These are phyloP conservation scores for Chloromonas sp. DNA, from an alignment of 163 green algal genomes.

Conservation along the genomic window DNA sequence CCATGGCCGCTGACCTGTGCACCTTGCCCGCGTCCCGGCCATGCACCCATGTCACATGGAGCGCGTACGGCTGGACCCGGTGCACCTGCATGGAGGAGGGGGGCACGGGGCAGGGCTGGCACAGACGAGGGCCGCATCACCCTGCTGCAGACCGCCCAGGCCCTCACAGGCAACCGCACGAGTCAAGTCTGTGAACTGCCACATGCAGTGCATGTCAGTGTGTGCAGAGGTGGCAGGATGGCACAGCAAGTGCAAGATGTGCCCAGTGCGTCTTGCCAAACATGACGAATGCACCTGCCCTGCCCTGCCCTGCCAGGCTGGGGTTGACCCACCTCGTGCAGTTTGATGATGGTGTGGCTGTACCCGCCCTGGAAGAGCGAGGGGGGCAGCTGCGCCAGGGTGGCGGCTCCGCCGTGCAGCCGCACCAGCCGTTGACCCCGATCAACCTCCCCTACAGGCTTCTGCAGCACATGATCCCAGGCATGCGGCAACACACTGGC, in stretches of 20 bases:
- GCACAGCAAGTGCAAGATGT: background rate
- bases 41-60: conserved; percentile 32
- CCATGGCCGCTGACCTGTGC: background rate
- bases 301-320: too few species aligned
- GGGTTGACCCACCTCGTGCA: conserved; percentile 23
- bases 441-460: too few species aligned
- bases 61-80: conserved; percentile 22
- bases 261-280: background rate
- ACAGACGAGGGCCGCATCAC: too few species aligned
- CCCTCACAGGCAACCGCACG: background rate
- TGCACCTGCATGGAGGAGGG: conserved; percentile 22
- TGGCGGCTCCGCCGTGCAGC: conserved; percentile 13
- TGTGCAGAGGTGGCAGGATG: background rate
- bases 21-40: background rate
- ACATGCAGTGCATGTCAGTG: background rate
- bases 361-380: conserved; percentile 34
- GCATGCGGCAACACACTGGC: too few species aligned
- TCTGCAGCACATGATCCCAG: too few species aligned
- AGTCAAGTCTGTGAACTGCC: background rate
- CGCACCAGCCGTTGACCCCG: too few species aligned
- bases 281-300: background rate
- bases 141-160: too few species aligned
- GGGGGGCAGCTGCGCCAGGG: conserved; percentile 27
- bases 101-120: background rate
- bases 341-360: conserved; percentile 32